These are phyloP conservation scores for Penicillium palitans DNA, from an alignment of 2,329 filamentous ascomycete species.

Conservation along the genomic window DNA sequence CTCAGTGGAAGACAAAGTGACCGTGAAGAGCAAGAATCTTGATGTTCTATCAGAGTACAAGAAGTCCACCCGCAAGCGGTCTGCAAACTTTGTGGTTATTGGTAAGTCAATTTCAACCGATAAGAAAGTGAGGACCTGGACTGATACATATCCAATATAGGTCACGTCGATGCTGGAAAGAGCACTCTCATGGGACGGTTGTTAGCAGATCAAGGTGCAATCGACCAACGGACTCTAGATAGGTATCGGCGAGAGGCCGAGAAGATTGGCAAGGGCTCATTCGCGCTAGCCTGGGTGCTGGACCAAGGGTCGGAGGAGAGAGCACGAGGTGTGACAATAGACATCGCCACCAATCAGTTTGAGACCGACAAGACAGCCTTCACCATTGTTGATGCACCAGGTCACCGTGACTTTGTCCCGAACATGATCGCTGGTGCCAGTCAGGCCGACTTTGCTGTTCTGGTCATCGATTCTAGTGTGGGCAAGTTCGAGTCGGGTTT, in stretches of 20 bases:
- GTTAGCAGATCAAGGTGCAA: constrained; percentile 80
- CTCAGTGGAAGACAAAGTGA: constrained; percentile 52
- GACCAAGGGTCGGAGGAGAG: constrained; percentile 90
- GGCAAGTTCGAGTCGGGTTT: constrained; percentile 93
- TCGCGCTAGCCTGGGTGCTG: constrained; percentile 94
- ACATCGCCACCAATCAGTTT: constrained; percentile 93
- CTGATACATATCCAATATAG: constrained; percentile 48
- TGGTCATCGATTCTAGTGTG: constrained; percentile 87
- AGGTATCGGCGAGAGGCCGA: constrained; percentile 87
- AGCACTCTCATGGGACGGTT: constrained; percentile 97
- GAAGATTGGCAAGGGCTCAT: constrained; percentile 89
- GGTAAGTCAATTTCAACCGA: constrained; percentile 54
- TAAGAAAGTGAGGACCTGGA: background rate
- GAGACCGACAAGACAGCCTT: constrained; percentile 84
- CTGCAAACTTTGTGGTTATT: constrained; percentile 88
- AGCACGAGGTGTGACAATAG: constrained; percentile 87
- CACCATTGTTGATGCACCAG: constrained; percentile 92
- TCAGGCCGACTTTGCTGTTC: constrained; percentile 91
- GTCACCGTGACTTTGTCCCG: constrained; percentile 92
- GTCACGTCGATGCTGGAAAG: constrained; percentile 96
- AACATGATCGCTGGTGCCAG: constrained; percentile 99
- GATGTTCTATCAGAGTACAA: constrained; percentile 81
- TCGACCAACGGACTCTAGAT: constrained; percentile 85
- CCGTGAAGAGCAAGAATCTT: constrained; percentile 71
- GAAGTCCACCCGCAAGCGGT: constrained; percentile 72